Evolutionary conservation across 1,139 yeast genomes (phyloP), one percentile per base, ranked within the genome.

Genomic region (Taphrina pruni): DNA sequence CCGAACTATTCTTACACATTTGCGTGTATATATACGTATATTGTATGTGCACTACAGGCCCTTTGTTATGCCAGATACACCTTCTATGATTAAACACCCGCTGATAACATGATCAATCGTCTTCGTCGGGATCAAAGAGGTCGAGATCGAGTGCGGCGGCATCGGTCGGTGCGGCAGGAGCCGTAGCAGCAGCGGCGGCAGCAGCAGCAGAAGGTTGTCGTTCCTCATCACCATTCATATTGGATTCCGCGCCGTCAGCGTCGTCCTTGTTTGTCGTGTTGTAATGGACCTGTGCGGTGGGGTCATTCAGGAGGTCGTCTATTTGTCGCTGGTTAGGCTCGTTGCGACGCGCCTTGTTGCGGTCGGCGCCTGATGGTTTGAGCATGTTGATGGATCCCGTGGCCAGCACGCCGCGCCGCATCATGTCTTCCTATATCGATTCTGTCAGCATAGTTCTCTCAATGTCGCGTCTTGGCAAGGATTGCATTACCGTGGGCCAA

Each of bases 131-230:
- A 56, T 56, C 60, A 35, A 56, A 56, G 9, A 56, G 20, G 21
- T 56, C 60, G 32, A 56, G 60, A 39, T 56, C 58, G 43, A 54
- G 58, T 9, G 58, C 58, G 14, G 43, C 58, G 58, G 58, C 58
- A 54, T 54, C 58, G 14, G 58, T 54, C 8, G 58, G 58, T 54
- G 58, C 58, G 12, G 58, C 58, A 26, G 43, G n/a, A 3, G 14
- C n/a, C 32, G 4, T 26, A 26, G 2, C 4, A 26, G 58, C 58
- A 11, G 43, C 58, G 43, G 58, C 58, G 6, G 58, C 36, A 8
- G 58, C 45, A 32, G 58, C 58, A 1, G 58, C 58, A 12, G 21
- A 2, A 14, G 14, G 14, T 21, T 9, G 35, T 8, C 11, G 14
- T 20, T n/a, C 14, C 26, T 17, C 41, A 3, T 17, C 58, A 20